These are phyloP conservation scores for Aquilaria sinensis DNA, from an alignment of 345 rosid species.

Conservation along the genomic window DNA sequence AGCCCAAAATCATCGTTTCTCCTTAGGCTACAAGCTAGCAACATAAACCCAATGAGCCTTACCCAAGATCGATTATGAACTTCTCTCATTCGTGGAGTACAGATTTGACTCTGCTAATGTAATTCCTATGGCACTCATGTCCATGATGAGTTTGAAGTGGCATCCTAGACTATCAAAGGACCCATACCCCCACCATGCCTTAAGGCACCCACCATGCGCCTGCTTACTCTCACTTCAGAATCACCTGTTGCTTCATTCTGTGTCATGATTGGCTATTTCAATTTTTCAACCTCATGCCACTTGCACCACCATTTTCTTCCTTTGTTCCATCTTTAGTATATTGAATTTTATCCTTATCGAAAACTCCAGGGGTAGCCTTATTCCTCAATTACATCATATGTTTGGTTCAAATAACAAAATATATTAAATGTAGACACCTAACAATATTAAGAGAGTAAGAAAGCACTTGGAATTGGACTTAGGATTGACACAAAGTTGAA, in stretches of 20 bases:
- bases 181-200: too few relatives aligned
- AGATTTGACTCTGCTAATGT: too few relatives aligned
- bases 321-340: conserved; percentile 22
- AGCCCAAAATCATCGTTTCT: too few relatives aligned
- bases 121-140: too few relatives aligned
- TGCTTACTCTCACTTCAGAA: conserved; percentile 41
- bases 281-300: conserved; percentile 38
- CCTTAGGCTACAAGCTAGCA: too few relatives aligned
- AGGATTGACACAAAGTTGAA: conserved; percentile 28
- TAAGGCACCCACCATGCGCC: conserved; percentile 11
- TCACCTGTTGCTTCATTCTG: conserved; percentile 7
- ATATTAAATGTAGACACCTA: not conserved
- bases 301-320: conserved; percentile 33
- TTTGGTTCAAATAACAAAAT: too few relatives aligned
- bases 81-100: too few relatives aligned
- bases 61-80: too few relatives aligned
- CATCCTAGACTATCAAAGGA: too few relatives aligned
- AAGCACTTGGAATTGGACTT: conserved; percentile 11
- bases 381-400: conserved; percentile 15
- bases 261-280: conserved; percentile 20
- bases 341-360: conserved; percentile 32
- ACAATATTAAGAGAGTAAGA: not conserved
- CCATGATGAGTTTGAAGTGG: too few relatives aligned
- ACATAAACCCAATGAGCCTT: too few relatives aligned
- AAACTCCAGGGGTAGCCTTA: conserved; percentile 31